Evolutionary conservation across 805 yeast genomes (phyloP).

Genomic region (Debaryomyces hansenii): DNA sequence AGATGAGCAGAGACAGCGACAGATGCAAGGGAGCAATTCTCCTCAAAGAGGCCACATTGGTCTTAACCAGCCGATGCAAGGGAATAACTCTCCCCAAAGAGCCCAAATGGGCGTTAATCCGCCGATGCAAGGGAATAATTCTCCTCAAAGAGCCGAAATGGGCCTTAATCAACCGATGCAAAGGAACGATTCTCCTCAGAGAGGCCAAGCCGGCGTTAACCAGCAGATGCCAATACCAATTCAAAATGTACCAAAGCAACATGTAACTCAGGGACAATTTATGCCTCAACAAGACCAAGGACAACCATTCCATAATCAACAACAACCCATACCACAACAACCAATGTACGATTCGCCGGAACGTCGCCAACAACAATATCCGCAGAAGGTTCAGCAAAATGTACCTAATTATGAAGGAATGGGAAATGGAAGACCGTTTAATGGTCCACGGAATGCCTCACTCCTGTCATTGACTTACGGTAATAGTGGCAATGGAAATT

Average conservation of each 20-base stretch:
- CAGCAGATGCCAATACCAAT: neutral
- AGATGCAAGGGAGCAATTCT: neutral
- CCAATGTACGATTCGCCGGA: neutral
- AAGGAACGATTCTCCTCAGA: neutral
- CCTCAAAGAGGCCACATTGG: neutral
- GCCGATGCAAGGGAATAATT: slow-evolving; percentile 5
- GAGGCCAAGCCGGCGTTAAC: neutral
- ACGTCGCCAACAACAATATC: slow-evolving; percentile 4
- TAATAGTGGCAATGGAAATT: neutral
- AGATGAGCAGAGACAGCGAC: slow-evolving; percentile 2
- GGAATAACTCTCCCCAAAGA: neutral
- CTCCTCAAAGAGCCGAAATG: slow-evolving; percentile 1
- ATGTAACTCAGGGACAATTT: slow-evolving; percentile 11
- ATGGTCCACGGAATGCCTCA: slow-evolving; percentile 3
- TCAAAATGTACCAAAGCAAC: slow-evolving; percentile 4
- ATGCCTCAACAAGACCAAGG: slow-evolving; percentile 5
- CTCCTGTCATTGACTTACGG: slow-evolving; percentile 1
- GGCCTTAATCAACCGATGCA: neutral
- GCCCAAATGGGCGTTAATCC: neutral
- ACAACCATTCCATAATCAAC: slow-evolving; percentile 3
- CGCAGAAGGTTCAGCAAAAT: neutral
- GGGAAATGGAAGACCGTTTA: neutral
- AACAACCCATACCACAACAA: neutral
- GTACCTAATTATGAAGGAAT: neutral
- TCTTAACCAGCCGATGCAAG: neutral